Base-by-base conservation (phyloP, 225 moss, liverwort and hornwort species). In the Marchantia paleacea region DNA sequence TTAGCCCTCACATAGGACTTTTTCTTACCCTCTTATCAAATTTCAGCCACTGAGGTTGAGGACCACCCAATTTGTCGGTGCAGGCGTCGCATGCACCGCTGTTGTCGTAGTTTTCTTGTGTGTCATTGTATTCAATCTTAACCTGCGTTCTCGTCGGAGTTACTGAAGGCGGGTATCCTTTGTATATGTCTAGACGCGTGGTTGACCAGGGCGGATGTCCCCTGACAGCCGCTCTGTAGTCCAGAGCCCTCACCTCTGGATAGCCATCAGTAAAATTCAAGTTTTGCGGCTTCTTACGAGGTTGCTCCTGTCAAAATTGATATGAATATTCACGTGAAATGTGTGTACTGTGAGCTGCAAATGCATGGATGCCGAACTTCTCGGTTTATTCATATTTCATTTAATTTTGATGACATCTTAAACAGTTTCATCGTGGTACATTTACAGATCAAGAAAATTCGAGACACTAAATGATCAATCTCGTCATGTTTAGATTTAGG, bases 81-180 rank as follows among this genome's bases (percentile, higher is more conserved):
- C 97, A 95, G 30, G 90, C 93, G 69, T 92, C 88, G 73, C 94
- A 94, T 61, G 94, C 90, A 15, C 93, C 97, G 19, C 91, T 90
- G 78, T 94, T 93, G 72, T 93, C 92, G 68, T 96, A 97, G 67
- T 92, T 95, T 69, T 94, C 93, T 67, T 95, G 93, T n/a, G 70
- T 73, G 52, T 94, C 89, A 24, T 97, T 94, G 22, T 88, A 76
- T 30, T 88, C 88, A 26, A 79, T 74, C 70, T 81, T 83, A 39
- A 79, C 79, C 10, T 80, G 83, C 78, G 80, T 85, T 73, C 88
- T 80, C 8, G 88, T 88, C 7, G 88, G 88, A 0, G 88, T 85
- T 10, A 77, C 78, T 3, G 88, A 83, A 7, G 85, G 83, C 31
- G 88, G 88, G 68, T 88, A 88, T 3, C 88, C 88, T 15, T 81